Evolutionary conservation across 108 stramenopile species (phyloP).

Genomic region (Cylindrotheca closterium): DNA sequence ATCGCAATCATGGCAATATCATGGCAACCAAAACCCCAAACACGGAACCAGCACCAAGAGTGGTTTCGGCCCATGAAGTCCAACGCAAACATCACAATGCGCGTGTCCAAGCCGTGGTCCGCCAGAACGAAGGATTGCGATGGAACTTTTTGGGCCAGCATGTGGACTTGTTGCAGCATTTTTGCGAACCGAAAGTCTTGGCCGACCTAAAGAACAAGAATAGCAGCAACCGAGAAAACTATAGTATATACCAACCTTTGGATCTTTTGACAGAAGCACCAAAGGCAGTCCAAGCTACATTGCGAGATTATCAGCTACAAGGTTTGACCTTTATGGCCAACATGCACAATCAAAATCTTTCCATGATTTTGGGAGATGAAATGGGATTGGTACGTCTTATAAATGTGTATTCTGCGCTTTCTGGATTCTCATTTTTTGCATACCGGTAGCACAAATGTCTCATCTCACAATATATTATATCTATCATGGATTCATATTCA

Average conservation of each 20-base stretch:
- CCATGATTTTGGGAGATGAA: constrained; percentile 93
- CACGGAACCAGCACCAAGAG: not conserved
- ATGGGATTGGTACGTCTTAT: constrained; percentile 38
- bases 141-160: not conserved
- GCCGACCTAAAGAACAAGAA: not conserved
- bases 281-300: constrained; percentile 11
- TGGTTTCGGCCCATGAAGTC: constrained; percentile 1
- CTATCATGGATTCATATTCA: not conserved
- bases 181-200: not conserved
- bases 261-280: constrained; percentile 9
- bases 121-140: not conserved
- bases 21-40: not conserved
- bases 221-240: not conserved
- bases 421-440: not conserved
- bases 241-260: not conserved
- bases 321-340: constrained; percentile 87
- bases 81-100: constrained; percentile 5
- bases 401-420: not conserved
- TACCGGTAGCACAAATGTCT: not conserved
- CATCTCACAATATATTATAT: too few relatives aligned
- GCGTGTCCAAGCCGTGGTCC: not conserved
- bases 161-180: not conserved
- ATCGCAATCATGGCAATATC: not conserved
- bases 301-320: constrained; percentile 90
- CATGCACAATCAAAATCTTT: constrained; percentile 62